Conservation (phyloP, 768 basidiomycete species). For the Collybiopsis luxurians region DNA sequence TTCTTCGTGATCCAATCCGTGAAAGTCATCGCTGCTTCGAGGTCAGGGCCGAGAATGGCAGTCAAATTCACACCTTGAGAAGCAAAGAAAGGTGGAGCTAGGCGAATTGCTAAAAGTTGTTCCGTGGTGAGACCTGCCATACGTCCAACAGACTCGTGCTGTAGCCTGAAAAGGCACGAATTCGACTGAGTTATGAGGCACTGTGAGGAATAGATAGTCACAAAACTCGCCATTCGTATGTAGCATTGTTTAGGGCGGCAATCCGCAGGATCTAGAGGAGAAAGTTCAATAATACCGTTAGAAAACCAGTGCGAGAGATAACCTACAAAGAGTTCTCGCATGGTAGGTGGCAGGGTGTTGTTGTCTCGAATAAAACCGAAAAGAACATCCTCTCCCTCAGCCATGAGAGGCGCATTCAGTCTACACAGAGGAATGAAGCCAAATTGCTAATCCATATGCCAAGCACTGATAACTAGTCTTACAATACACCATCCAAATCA, state of each 20-base stretch:
- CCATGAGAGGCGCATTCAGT: slow-evolving; percentile 23
- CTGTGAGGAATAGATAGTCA: not conserved
- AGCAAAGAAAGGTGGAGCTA: slow-evolving; percentile 16
- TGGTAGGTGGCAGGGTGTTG: slow-evolving; percentile 13
- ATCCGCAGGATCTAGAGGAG: slow-evolving; percentile 22
- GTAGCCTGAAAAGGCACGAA: slow-evolving; percentile 19
- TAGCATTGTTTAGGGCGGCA: slow-evolving; percentile 20
- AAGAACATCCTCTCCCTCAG: slow-evolving; percentile 29
- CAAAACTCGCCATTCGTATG: slow-evolving; percentile 15
- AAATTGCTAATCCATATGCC: too few species aligned
- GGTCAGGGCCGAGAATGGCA: slow-evolving; percentile 19
- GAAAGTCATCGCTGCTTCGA: slow-evolving; percentile 26
- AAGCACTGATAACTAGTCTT: too few species aligned
- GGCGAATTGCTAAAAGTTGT: slow-evolving; percentile 25
- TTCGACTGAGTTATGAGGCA: not conserved
- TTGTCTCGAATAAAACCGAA: slow-evolving; percentile 23
- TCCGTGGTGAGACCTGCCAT: slow-evolving; percentile 26
- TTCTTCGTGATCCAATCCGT: slow-evolving; percentile 25
- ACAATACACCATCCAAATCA: slow-evolving; percentile 38
- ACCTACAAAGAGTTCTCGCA: slow-evolving; percentile 35
- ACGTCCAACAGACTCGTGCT: slow-evolving; percentile 30
- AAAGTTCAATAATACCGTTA: not conserved
- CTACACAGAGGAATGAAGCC: slow-evolving; percentile 9
- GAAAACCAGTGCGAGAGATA: not conserved
- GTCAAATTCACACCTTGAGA: slow-evolving; percentile 5